These are phyloP conservation scores for Colletotrichum eremochloae DNA, from an alignment of 2,329 filamentous ascomycete genomes.

Conservation along the genomic window DNA sequence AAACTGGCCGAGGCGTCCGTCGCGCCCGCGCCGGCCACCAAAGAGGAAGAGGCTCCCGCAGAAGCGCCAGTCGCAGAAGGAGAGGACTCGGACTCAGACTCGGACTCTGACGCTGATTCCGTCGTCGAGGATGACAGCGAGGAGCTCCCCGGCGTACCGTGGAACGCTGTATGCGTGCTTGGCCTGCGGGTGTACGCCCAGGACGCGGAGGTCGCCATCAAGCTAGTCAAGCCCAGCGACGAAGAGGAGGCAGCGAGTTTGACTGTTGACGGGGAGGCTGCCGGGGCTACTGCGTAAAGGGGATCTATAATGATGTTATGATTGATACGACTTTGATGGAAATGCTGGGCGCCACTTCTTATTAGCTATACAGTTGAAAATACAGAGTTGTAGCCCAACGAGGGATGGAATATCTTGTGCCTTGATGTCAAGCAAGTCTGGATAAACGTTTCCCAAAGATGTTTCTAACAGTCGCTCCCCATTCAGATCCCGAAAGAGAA, in stretches of 20 bases:
- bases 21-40: neutral
- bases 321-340: neutral
- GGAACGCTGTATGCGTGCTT: constrained; percentile 59
- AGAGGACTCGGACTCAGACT: constrained; percentile 23
- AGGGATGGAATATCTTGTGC: neutral
- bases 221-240: constrained; percentile 51
- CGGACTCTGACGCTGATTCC: constrained; percentile 27
- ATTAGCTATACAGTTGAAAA: fast-evolving
- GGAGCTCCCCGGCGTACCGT: constrained; percentile 46
- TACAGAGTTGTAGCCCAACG: too few relatives aligned
- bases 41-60: constrained; percentile 11
- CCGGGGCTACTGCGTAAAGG: constrained; percentile 49
- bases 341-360: neutral
- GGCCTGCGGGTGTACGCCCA: constrained; percentile 56
- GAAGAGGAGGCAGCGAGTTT: constrained; percentile 49
- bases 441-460: too few relatives aligned
- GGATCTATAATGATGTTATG: neutral
- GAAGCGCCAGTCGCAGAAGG: constrained; percentile 38
- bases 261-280: constrained; percentile 47
- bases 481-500: neutral
- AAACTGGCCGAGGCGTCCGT: constrained; percentile 8
- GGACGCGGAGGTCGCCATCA: constrained; percentile 52
- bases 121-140: constrained; percentile 38
- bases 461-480: too few relatives aligned
- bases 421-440: neutral